Evolutionary conservation across 129 eudicot species (phyloP), one percentile per base, ranked within the genome.

Genomic region (Flaveria ramosissima): DNA sequence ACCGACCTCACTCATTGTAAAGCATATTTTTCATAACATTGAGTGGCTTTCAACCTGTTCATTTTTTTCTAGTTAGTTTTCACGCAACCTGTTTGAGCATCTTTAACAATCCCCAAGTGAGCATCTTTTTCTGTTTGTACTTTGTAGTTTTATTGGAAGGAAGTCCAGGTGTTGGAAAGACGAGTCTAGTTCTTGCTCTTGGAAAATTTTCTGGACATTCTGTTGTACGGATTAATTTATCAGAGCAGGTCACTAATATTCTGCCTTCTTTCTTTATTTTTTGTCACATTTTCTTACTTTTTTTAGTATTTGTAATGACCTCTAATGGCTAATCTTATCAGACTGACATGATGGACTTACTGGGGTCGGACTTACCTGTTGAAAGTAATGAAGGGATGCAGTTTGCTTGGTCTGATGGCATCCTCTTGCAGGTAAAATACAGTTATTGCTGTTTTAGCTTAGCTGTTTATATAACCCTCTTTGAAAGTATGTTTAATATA

Each of bases 381-480:
- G 99, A 95, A 75, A 85, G 96, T 82, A 93, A 95, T 77, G 97
- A 91, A 72, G 96, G 97, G 52, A 85, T 95, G 86, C 97, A 89
- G 82, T 95, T 95, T 89, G 97, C 99, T 36, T 95, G 99, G 99
- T 89, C 94, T 67, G 99, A 95, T 86, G 99, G 99, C 41, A 91
- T 95, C 80, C 85, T 95, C 19, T 83, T 95, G 53, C 98, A 93
- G 98, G 98, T 93, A 46, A 46, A 12, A 57, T 46, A 46, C 73
- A 14, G 20, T 51, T 47, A 43, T 30, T 74, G 6, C 47, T 53
- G 20, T 69, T 46, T 57, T 41, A 62, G 68, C 15, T 56, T 42
- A 50, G 32, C 76, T 45, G 24, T 20, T 78, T 2, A 2, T 43
- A 36, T 20, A 47, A 10, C 63, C 70, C 6, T 70, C 36, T 71